Base-by-base conservation (phyloP, 208 protist species). In the Borovskyia barvae region DNA sequence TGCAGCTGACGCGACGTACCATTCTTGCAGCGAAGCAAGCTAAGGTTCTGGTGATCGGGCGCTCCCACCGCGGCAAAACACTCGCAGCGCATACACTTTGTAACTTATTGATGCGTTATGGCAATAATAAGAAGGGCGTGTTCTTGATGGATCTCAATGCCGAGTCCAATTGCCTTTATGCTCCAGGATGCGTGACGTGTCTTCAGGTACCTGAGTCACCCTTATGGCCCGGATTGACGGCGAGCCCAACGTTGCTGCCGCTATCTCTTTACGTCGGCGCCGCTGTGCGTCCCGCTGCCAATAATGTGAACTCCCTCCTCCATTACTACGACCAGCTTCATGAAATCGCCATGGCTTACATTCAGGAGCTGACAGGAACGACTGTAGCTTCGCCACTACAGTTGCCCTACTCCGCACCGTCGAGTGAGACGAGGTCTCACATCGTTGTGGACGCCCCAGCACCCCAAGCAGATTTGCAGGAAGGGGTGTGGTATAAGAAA, bases 401-500 rank as follows among this genome's bases (percentile, higher is more conserved):
- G 20, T 58, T 41, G 37, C 48, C 53, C 43, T 36, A 66, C 11
- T 15, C 54, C 6, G 33, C 45, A 9, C 24, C 52, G 36, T 47
- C 42, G 1, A 63, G 15, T 33, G 63, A 70, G 45, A 28, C 30
- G 12, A 14, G 20, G 8, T 69, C 63, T 45, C 70, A 80, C 58
- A 42, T 87, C 28, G 70, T 94, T 1, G 67, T 94, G 20, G 87
- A 94, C 41, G 87, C 81, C 19, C 80, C 87, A 15, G 60, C 81
- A 2, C 87, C 87, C 26, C 51, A 63, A 33, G 25, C 56, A 3
- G 83, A 80, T 5, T 45, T 91, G 45, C 62, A 79, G 53, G 77
- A 82, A 50, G 78, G 68, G 12, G 70, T 79, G n/a, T 91, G 86
- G 55, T 94, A 85, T 60, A 79, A 81, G 37, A 70, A 74, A 60